Evolutionary conservation across 1,139 yeast species (phyloP), one percentile per base, ranked within the genome.

Genomic region (Saccharomycopsis crataegensis): DNA sequence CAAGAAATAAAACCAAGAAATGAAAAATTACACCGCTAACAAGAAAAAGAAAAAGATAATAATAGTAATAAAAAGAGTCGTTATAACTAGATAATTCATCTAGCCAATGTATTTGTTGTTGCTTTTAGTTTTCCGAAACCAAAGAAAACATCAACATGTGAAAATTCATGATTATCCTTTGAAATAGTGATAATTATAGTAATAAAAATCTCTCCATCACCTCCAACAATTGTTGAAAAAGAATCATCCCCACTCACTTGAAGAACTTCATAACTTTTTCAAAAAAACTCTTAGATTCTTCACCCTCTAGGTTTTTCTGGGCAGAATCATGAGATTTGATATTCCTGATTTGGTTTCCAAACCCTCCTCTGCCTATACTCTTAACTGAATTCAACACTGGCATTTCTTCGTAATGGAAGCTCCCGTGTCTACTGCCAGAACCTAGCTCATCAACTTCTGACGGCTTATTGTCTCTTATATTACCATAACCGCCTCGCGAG

Each of bases 361-460:
- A 56, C 3, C 58, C 58, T 1, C 58, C 58, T 51, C 58, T 50
- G 1, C 58, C 58, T 11, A 56, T 56, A 36, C 58, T 56, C 47
- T 44, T 48, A 4, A 51, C 56, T 3, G 55, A 41, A 12, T 41
- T 49, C 12, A 56, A 48, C 40, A 48, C 16, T 8, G 11, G 17
- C 28, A 43, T 38, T 22, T 49, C 48, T 22, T 43, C 46, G 6
- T 43, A 12, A 31, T 8, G 14, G n/a, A 28, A 4, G 4, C 28
- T 22, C 4, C 28, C 28, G 28, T 22, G 28, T 22, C 28, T 22
- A 4, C 28, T 22, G 28, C 28, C 28, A 40, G 40, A 5, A 3
- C n/a, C 12, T 36, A 36, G 14, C 16, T 16, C 33, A 8, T 12
- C 48, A 34, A 16, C 16, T 43, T 43, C 48, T 40, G 32, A 34